These are phyloP conservation scores for Carex pumila DNA, from an alignment of 176 grass and related monocot genomes.

Conservation along the genomic window DNA sequence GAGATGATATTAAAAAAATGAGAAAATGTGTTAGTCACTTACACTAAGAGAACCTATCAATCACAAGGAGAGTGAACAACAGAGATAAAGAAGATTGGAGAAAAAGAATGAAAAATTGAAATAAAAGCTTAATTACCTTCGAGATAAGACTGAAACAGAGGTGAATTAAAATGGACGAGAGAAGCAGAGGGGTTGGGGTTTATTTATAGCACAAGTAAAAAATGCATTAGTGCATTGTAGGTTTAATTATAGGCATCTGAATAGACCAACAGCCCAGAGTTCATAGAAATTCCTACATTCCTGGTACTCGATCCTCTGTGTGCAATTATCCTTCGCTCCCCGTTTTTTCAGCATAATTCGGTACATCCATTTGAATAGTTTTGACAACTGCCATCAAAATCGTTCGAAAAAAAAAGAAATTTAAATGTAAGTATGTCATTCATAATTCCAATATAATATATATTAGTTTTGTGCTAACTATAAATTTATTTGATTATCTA, in stretches of 20 bases:
- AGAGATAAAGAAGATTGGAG: not conserved
- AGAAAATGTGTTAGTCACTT: not conserved
- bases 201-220: constrained; percentile 13
- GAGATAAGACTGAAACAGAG: not conserved
- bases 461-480: too few relatives aligned
- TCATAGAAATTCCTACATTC: not conserved
- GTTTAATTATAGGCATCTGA: constrained; percentile 8
- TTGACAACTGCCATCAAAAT: not conserved
- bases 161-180: not conserved
- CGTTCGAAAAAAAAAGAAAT: not conserved
- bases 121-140: not conserved
- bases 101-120: not conserved
- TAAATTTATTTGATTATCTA: too few relatives aligned
- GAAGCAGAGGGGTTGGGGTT: constrained; percentile 1
- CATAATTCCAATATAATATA: not conserved
- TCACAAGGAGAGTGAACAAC: not conserved
- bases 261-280: not conserved
- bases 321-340: not conserved
- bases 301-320: not conserved
- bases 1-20: not conserved
- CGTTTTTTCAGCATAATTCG: not conserved
- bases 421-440: not conserved
- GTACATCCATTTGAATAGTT: not conserved
- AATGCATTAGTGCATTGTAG: not conserved
- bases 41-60: not conserved